Evolutionary conservation across 768 basidiomycete species (phyloP).

Genomic region (Kwoniella bestiolae): DNA sequence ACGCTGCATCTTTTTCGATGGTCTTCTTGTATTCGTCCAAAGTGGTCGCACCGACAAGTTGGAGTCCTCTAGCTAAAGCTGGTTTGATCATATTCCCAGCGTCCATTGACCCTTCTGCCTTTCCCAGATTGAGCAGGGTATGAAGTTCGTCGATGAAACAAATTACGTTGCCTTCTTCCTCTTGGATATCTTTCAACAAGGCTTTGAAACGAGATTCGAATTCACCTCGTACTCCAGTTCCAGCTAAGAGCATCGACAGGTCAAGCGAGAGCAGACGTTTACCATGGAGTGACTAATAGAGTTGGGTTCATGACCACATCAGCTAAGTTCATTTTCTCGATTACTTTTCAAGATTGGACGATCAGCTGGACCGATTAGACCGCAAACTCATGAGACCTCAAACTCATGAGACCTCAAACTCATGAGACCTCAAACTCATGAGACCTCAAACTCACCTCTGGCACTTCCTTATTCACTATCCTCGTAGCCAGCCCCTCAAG

Average conservation of each 20-base stretch:
- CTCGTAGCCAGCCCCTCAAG: slow-evolving; percentile 85
- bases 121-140: slow-evolving; percentile 69
- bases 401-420: too few species aligned
- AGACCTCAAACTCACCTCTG: slow-evolving; percentile 66
- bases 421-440: too few species aligned
- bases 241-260: slow-evolving; percentile 80
- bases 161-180: slow-evolving; percentile 74
- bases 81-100: slow-evolving; percentile 90
- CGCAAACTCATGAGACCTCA: too few species aligned
- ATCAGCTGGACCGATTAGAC: too few species aligned
- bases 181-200: slow-evolving; percentile 82
- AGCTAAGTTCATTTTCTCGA: neutral
- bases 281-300: slow-evolving; percentile 72
- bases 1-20: slow-evolving; percentile 87
- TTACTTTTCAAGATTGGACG: too few species aligned
- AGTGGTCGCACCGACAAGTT: slow-evolving; percentile 88
- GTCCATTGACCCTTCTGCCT: slow-evolving; percentile 88
- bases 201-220: slow-evolving; percentile 95
- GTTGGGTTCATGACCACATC: neutral
- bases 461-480: slow-evolving; percentile 86
- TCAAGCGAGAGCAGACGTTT: slow-evolving; percentile 89
- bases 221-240: slow-evolving; percentile 87
- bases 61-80: slow-evolving; percentile 80
- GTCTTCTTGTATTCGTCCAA: slow-evolving; percentile 89
- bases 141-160: slow-evolving; percentile 94